Evolutionary conservation across 2,329 filamentous ascomycete species (phyloP), one percentile per base, ranked within the genome.

Genomic region (Plenodomus lindquistii): DNA sequence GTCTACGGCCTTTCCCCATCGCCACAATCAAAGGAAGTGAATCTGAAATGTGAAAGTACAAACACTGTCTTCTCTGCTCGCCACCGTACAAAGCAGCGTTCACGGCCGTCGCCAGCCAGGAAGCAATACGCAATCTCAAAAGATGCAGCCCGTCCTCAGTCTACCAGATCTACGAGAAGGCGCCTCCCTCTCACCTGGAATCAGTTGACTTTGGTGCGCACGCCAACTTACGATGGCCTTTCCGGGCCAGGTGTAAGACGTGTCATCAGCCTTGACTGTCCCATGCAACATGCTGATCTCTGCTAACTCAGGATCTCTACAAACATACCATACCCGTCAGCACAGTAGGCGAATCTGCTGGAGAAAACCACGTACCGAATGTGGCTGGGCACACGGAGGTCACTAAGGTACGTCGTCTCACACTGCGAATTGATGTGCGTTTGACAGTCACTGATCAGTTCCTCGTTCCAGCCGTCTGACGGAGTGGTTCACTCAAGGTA

Each of bases 161-260:
- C 27, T 31, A 11, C 27, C 27, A 40, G 38, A 44, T 55, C 41
- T 54, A 55, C 51, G 52, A 63, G 55, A 55, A 59, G 55, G 40
- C 49, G 50, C 16, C 43, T 65, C 24, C 57, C 63, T 46, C 54
- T 64, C 36, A n/a, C n/a, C n/a, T n/a, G n/a, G n/a, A 55, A 62
- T 43, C 52, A 61, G 37, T 67, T 71, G 36, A 48, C 62, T 22
- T 41, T 70, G 19, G 43, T 64, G 20, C 62, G 65, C 42, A 63
- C 60, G 2, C 60, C 63, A n/a, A 62, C 64, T 42, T 54, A 51
- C 31, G 54, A 62, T 54, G 62, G 64, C 38, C 47, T 69, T 11
- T 60, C 65, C 27, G 46, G 48, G 21, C 62, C 58, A 42, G 45
- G 50, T 59, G 66, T 70, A 63, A 54, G 65, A 48, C 46, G 36